A percentile compares a stretch with the other conserved stretches of the same genome.
phyloP scores from a whole-genome alignment of 805 yeast species.

The Metschnikowia kunwiensis region DNA sequence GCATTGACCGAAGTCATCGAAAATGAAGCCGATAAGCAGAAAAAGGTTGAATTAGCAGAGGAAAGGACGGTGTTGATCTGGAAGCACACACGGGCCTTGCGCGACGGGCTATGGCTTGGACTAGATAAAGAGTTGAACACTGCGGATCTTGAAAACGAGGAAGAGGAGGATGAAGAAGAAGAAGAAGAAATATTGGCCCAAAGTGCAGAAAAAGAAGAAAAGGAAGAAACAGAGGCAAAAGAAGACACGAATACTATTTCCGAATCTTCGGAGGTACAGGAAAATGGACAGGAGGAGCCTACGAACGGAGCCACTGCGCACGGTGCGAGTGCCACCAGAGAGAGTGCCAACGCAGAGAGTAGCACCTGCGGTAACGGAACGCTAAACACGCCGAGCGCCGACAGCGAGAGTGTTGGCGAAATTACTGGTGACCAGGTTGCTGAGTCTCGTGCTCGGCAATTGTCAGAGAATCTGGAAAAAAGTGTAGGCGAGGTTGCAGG shows the following conservation, averaged over 20 bases:
- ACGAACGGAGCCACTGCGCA: not conserved
- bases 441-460: conserved; percentile 3
- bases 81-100: conserved; percentile 26
- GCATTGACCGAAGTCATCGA: conserved; percentile 15
- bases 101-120: conserved; percentile 11
- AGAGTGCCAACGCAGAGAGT: not conserved
- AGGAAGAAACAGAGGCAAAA: conserved; percentile 4
- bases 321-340: not conserved
- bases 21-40: conserved; percentile 6
- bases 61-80: conserved; percentile 30
- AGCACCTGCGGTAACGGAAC: not conserved
- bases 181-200: conserved; percentile 4
- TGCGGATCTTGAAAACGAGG: conserved; percentile 10
- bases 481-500: conserved; percentile 8
- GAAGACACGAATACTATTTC: conserved; percentile 1
- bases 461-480: not conserved
- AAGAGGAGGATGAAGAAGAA: conserved; percentile 3
- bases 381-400: conserved; percentile 2
- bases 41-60: conserved; percentile 20
- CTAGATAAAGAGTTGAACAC: conserved; percentile 4
- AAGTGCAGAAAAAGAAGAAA: not conserved
- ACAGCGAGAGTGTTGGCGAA: conserved; percentile 4
- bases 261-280: not conserved
- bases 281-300: not conserved
- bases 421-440: conserved; percentile 7